phyloP scores from a whole-genome alignment of 176 grass and related monocot species.

The Zea luxurians region DNA sequence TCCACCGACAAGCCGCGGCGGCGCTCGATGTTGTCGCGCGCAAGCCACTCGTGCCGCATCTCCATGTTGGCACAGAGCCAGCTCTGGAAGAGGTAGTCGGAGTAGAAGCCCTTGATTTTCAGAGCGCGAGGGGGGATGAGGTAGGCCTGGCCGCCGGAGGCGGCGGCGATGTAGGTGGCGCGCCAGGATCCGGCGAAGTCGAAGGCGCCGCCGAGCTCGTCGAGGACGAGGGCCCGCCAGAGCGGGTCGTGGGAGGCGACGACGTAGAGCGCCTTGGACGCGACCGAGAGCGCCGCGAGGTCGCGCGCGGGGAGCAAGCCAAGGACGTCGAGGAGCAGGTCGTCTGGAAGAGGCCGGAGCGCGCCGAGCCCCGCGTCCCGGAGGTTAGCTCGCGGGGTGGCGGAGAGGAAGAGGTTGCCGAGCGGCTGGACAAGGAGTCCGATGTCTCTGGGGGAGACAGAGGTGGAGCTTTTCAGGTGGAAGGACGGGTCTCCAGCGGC shows the following conservation, averaged over 20 bases:
- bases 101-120: constrained; percentile 69
- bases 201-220: constrained; percentile 59
- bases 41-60: constrained; percentile 85
- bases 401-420: constrained; percentile 72
- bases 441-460: not conserved
- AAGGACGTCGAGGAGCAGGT: constrained; percentile 75
- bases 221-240: constrained; percentile 62
- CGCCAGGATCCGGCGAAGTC: constrained; percentile 60
- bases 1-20: constrained; percentile 55
- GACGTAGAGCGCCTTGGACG: constrained; percentile 69
- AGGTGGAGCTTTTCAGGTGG: constrained; percentile 43
- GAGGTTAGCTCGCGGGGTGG: constrained; percentile 47
- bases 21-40: constrained; percentile 76
- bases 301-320: constrained; percentile 53
- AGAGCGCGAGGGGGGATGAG: constrained; percentile 21
- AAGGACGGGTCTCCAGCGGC: constrained; percentile 48
- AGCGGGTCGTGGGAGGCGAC: constrained; percentile 74
- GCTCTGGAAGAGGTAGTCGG: constrained; percentile 95
- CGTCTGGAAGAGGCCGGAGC: constrained; percentile 59
- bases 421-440: constrained; percentile 62
- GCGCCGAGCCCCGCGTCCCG: constrained; percentile 64
- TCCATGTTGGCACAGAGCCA: constrained; percentile 97
- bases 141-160: constrained; percentile 6
- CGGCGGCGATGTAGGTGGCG: constrained; percentile 54
- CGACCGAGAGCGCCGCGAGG: constrained; percentile 55